phyloP scores from a whole-genome alignment of 2,329 filamentous ascomycete species.

The Atkinsonella hypoxylon region DNA sequence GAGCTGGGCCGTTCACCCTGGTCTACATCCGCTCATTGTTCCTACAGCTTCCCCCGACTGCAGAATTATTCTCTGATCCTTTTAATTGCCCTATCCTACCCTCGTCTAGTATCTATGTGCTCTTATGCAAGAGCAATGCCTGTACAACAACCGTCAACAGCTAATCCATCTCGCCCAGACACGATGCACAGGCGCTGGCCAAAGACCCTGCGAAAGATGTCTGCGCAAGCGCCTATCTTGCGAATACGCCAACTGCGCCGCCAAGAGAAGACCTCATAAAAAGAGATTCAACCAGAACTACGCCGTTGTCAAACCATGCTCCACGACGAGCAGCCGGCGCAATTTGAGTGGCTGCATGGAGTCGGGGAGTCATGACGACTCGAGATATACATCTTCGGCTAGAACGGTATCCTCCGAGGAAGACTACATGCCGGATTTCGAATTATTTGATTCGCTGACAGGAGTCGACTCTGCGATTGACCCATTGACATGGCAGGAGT shows the following conservation, averaged over 20 bases:
- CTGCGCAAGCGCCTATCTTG: background rate
- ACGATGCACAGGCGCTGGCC: conserved; percentile 3
- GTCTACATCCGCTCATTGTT: too few relatives aligned
- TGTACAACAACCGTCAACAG: background rate
- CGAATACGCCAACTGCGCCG: background rate
- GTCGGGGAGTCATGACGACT: background rate
- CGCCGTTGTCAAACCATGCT: background rate
- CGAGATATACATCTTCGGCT: background rate
- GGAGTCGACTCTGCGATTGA: background rate
- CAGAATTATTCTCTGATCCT: background rate
- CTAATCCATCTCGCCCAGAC: background rate
- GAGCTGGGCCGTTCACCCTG: too few relatives aligned
- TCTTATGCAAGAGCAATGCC: too few relatives aligned
- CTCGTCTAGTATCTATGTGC: too few relatives aligned
- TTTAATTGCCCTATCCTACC: background rate
- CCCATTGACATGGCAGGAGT: background rate
- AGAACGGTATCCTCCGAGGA: background rate
- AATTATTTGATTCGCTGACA: background rate
- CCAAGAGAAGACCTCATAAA: background rate
- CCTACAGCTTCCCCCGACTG: too few relatives aligned
- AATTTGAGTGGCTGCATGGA: background rate
- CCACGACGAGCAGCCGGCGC: background rate
- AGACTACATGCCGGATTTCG: background rate
- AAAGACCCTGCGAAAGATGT: conserved; percentile 1
- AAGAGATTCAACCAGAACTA: background rate